Conservation (phyloP, 495 filamentous ascomycete genomes). For the Pseudomonodictys pantanalensis region DNA sequence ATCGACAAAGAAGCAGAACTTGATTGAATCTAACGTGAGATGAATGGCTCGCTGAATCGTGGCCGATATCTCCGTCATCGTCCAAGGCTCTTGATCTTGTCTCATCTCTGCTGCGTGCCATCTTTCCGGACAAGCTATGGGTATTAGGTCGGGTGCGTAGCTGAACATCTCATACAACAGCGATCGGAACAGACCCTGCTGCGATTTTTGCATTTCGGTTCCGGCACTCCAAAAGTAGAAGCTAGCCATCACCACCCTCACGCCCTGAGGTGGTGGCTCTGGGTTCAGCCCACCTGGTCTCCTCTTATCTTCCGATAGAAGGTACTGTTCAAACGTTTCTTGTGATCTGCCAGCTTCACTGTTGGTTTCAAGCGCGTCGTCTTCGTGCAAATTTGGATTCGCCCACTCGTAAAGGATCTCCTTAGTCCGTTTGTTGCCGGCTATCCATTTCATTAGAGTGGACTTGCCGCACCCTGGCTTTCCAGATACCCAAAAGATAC, state of each 20-base stretch:
- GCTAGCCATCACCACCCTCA: conserved; percentile 27
- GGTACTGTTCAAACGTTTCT: too few relatives aligned
- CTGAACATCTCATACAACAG: neutral
- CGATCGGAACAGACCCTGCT: neutral
- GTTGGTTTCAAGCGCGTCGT: too few relatives aligned
- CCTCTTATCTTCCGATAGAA: too few relatives aligned
- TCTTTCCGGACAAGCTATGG: neutral
- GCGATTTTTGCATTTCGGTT: conserved; percentile 1
- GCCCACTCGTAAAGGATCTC: conserved; percentile 5
- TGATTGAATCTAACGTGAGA: neutral
- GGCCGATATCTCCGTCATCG: neutral
- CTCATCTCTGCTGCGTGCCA: neutral
- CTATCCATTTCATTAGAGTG: conserved; percentile 21
- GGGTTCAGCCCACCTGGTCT: too few relatives aligned
- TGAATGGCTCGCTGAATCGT: neutral
- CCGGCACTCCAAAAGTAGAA: conserved; percentile 52
- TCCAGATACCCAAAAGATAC: conserved; percentile 7
- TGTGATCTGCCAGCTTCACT: too few relatives aligned
- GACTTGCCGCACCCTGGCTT: conserved; percentile 19
- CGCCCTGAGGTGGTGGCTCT: too few relatives aligned
- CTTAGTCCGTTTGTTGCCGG: neutral
- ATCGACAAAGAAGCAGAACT: conserved; percentile 52
- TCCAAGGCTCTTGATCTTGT: neutral
- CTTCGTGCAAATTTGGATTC: neutral
- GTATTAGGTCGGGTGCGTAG: neutral